Conservation (phyloP, 2,329 filamentous ascomycete species). For the Bipolaris gigantea region DNA sequence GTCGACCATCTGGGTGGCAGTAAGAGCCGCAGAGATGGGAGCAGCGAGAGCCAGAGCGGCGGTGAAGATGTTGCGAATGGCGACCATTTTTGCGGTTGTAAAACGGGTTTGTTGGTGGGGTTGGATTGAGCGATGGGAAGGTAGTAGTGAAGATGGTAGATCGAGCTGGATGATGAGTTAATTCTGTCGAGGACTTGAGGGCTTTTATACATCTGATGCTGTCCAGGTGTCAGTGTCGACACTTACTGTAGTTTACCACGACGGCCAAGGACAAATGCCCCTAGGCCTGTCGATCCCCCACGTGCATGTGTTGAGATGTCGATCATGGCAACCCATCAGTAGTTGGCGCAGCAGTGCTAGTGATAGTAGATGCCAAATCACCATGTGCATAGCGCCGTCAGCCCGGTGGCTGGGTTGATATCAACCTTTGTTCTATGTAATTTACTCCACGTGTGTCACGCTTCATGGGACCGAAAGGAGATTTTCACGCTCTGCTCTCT, state of each 20-base stretch:
- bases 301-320: conserved; percentile 1
- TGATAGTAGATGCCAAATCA: background rate
- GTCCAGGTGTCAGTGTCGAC: background rate
- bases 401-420: background rate
- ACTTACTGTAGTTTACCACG: background rate
- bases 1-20: conserved; percentile 12
- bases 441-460: background rate
- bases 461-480: background rate
- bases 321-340: background rate
- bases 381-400: background rate
- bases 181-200: background rate
- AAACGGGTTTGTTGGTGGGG: background rate
- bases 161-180: conserved; percentile 8
- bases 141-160: conserved; percentile 4
- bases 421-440: background rate
- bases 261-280: background rate
- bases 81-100: conserved; percentile 16
- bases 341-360: background rate
- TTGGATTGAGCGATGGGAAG: background rate
- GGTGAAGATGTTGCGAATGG: conserved; percentile 18
- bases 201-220: conserved; percentile 3
- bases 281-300: conserved; percentile 5
- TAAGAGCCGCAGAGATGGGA: conserved; percentile 8
- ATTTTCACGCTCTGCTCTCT: background rate
- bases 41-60: conserved; percentile 16